Evolutionary conservation across 2,329 filamentous ascomycete genomes (phyloP).

Genomic region (Dactylellina sp.): DNA sequence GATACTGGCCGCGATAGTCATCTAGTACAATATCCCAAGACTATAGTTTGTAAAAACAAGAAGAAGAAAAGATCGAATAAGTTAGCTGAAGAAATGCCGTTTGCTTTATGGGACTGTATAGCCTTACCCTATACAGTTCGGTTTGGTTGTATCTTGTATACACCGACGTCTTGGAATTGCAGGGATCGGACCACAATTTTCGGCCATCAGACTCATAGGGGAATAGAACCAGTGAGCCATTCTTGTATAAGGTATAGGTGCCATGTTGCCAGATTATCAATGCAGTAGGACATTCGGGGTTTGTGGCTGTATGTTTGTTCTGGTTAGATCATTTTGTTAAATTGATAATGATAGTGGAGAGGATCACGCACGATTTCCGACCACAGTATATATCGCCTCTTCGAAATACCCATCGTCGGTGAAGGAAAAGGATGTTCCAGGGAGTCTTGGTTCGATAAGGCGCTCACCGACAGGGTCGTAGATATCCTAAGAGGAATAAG

Average conservation of each 20-base stretch:
- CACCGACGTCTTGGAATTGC: slow-evolving; percentile 68
- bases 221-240: slow-evolving; percentile 71
- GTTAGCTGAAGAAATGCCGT: not conserved
- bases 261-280: slow-evolving; percentile 82
- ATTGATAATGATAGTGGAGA: not conserved
- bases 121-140: slow-evolving; percentile 71
- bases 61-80: too few species aligned
- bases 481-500: slow-evolving; percentile 74
- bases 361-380: slow-evolving; percentile 73
- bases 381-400: slow-evolving; percentile 76
- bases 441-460: slow-evolving; percentile 74
- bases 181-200: slow-evolving; percentile 75
- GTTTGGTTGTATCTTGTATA: slow-evolving; percentile 77
- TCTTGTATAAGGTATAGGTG: slow-evolving; percentile 69
- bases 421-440: slow-evolving; percentile 81
- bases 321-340: not conserved
- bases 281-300: slow-evolving; percentile 72
- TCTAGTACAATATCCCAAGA: slow-evolving; percentile 67
- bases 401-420: slow-evolving; percentile 76
- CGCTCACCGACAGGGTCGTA: slow-evolving; percentile 75
- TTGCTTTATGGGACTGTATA: not conserved
- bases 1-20: slow-evolving; percentile 71
- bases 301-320: slow-evolving; percentile 65
- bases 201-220: slow-evolving; percentile 76
- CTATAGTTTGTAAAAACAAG: slow-evolving; percentile 56